Evolutionary conservation across 345 rosid species (phyloP).

Genomic region (Sapria himalayana): DNA sequence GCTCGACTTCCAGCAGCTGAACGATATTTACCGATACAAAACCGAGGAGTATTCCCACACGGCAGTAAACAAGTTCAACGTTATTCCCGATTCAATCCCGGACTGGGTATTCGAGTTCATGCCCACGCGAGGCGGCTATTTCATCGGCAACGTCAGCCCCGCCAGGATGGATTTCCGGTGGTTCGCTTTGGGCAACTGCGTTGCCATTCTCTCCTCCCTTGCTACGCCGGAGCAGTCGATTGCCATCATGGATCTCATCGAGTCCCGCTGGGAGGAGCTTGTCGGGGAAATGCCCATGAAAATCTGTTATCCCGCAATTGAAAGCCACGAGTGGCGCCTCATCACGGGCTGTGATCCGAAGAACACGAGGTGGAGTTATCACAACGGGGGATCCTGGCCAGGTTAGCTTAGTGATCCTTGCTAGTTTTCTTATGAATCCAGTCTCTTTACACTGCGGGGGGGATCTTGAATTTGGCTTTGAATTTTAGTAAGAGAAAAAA

Average conservation of each 20-base stretch:
- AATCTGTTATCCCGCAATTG: conserved; percentile 37
- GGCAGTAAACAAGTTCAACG: conserved; percentile 49
- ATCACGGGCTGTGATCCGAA: conserved; percentile 52
- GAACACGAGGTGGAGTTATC: conserved; percentile 55
- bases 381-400: conserved; percentile 68
- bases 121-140: conserved; percentile 45
- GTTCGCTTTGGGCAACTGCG: conserved; percentile 44
- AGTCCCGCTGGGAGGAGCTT: conserved; percentile 50
- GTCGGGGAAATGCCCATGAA: conserved; percentile 58
- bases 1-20: conserved; percentile 47
- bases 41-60: conserved; percentile 64
- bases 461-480: too few relatives aligned
- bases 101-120: conserved; percentile 52
- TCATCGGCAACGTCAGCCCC: conserved; percentile 50
- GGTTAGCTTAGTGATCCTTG: too few relatives aligned
- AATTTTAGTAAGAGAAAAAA: too few relatives aligned
- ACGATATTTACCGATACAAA: conserved; percentile 46
- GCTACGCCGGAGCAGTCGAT: conserved; percentile 41
- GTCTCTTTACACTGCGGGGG: too few relatives aligned
- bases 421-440: too few relatives aligned
- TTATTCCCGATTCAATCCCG: conserved; percentile 53
- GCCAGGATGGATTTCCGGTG: conserved; percentile 59
- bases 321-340: conserved; percentile 41
- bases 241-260: conserved; percentile 57
- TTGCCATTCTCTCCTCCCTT: conserved; percentile 30